These are phyloP conservation scores for Aspergillus versicolor DNA, from an alignment of 2,329 filamentous ascomycete genomes.

Conservation along the genomic window DNA sequence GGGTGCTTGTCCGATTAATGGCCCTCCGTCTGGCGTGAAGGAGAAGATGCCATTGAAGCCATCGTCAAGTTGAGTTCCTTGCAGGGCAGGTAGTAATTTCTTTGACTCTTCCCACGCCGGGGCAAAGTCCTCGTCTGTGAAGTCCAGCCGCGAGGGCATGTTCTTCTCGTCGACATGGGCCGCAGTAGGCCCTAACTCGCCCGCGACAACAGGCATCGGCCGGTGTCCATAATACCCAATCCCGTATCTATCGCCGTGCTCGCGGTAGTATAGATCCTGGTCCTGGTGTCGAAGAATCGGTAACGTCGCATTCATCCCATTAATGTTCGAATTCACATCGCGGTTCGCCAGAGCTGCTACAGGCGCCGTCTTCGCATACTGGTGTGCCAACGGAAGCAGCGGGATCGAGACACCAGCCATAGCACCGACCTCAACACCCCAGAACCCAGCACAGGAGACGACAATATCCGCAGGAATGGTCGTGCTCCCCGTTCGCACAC, in stretches of 20 bases:
- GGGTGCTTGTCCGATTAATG: constrained; percentile 59
- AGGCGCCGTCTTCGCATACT: constrained; percentile 62
- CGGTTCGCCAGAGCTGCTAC: constrained; percentile 47
- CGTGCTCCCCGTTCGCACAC: constrained; percentile 52
- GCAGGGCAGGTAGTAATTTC: constrained; percentile 54
- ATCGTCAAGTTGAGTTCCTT: constrained; percentile 53
- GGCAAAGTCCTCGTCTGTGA: constrained; percentile 60
- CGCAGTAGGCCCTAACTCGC: constrained; percentile 54
- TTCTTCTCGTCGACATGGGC: constrained; percentile 56
- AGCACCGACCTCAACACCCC: constrained; percentile 64
- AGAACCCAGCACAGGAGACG: constrained; percentile 64
- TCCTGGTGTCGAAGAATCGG: constrained; percentile 65
- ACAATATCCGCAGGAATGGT: constrained; percentile 59
- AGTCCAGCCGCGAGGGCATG: constrained; percentile 63
- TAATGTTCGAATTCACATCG: constrained; percentile 40
- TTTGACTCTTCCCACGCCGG: constrained; percentile 60
- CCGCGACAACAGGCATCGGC: constrained; percentile 60
- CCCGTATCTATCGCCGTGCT: constrained; percentile 62
- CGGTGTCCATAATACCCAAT: constrained; percentile 66
- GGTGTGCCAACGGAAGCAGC: constrained; percentile 61
- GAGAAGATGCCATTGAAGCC: constrained; percentile 68
- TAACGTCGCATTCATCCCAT: constrained; percentile 49
- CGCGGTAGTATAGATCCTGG: constrained; percentile 63
- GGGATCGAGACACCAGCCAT: constrained; percentile 61
- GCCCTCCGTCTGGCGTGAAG: constrained; percentile 64